Conservation (phyloP, 176 grass and related monocot genomes). For the Panicum miliaceum region DNA sequence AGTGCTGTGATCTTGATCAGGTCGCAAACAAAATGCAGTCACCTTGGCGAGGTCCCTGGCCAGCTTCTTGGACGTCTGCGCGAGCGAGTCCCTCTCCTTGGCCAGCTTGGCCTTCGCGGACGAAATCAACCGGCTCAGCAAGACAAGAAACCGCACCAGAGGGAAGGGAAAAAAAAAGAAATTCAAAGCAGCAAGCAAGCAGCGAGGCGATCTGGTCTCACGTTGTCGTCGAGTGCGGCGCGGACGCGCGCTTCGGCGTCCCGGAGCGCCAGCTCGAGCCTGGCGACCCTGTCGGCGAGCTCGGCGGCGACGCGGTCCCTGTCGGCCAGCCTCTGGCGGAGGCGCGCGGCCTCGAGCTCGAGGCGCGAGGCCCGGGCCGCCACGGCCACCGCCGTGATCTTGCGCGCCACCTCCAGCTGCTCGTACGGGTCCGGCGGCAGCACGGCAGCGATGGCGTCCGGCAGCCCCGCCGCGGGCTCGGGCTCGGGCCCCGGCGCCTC, state of each 20-base stretch:
- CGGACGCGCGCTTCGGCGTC: slow-evolving; percentile 64
- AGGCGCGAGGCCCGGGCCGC: slow-evolving; percentile 71
- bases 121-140: neutral
- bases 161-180: neutral
- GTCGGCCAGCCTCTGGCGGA: slow-evolving; percentile 68
- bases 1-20: neutral
- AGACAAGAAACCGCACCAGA: neutral
- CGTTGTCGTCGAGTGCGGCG: slow-evolving; percentile 69
- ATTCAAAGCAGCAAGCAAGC: neutral
- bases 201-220: slow-evolving; percentile 16
- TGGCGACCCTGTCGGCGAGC: slow-evolving; percentile 61
- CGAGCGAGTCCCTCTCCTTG: slow-evolving; percentile 77
- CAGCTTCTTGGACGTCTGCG: slow-evolving; percentile 85
- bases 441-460: slow-evolving; percentile 84
- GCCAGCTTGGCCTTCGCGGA: slow-evolving; percentile 58
- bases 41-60: slow-evolving; percentile 84
- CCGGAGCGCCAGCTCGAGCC: slow-evolving; percentile 60
- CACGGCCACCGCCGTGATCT: slow-evolving; percentile 83
- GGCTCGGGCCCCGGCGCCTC: neutral
- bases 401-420: slow-evolving; percentile 90
- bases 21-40: neutral
- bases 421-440: slow-evolving; percentile 91
- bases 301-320: slow-evolving; percentile 70
- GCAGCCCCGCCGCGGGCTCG: slow-evolving; percentile 30
- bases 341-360: slow-evolving; percentile 65